Evolutionary conservation across 164 flowering plant species (phyloP).

Genomic region (Chimonanthus salicifolius): DNA sequence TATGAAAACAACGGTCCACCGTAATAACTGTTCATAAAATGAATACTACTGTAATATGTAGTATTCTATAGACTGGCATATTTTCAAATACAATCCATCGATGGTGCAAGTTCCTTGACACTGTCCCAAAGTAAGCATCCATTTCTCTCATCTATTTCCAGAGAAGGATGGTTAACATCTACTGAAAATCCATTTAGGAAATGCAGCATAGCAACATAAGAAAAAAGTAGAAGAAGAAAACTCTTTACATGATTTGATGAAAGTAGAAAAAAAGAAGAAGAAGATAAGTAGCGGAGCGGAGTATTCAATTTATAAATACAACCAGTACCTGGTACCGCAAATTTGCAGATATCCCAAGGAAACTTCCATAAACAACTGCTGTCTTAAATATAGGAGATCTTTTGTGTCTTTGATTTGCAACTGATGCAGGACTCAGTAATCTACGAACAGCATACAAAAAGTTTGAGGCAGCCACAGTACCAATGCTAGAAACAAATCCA

Average conservation of each 20-base stretch:
- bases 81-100: too few species aligned
- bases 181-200: too few species aligned
- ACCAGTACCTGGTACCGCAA: constrained; percentile 79
- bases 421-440: constrained; percentile 47
- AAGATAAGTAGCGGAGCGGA: background rate
- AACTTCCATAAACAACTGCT: constrained; percentile 67
- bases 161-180: too few species aligned
- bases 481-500: constrained; percentile 85
- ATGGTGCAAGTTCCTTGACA: too few species aligned
- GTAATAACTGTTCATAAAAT: too few species aligned
- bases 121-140: too few species aligned
- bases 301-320: background rate
- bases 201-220: background rate
- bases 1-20: too few species aligned
- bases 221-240: background rate
- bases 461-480: constrained; percentile 84
- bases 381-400: constrained; percentile 82
- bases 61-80: too few species aligned
- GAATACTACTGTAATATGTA: too few species aligned
- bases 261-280: background rate
- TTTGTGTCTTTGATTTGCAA: constrained; percentile 31
- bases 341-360: constrained; percentile 93
- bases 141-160: too few species aligned
- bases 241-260: background rate
- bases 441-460: constrained; percentile 42